A percentile compares a stretch with the other conserved stretches of the same genome.
Conservation (phyloP, 2,329 filamentous ascomycete species). For the Bipolaris oryzae region DNA sequence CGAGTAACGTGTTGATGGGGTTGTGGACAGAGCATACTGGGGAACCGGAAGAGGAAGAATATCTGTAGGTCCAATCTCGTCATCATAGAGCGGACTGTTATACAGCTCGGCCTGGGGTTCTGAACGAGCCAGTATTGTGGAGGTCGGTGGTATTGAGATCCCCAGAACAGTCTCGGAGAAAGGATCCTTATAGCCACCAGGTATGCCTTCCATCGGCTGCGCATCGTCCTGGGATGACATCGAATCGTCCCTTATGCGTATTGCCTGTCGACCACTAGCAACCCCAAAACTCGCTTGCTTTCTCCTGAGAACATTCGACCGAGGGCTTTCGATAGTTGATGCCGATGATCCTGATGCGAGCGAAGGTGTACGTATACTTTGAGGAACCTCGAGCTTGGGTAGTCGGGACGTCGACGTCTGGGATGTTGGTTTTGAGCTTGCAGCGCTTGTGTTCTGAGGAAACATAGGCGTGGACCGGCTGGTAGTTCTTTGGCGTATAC, state of each 20-base stretch:
- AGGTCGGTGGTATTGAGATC: constrained; percentile 49
- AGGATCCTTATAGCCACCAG: constrained; percentile 46
- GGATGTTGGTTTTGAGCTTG: constrained; percentile 29
- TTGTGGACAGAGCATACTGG: constrained; percentile 69
- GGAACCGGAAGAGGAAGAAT: constrained; percentile 71
- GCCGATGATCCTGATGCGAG: constrained; percentile 56
- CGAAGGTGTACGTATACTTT: constrained; percentile 53
- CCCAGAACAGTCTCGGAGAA: constrained; percentile 53
- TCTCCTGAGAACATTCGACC: constrained; percentile 51
- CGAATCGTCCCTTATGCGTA: constrained; percentile 39
- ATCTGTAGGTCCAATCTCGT: constrained; percentile 65
- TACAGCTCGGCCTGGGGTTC: constrained; percentile 35
- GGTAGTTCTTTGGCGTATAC: constrained; percentile 31
- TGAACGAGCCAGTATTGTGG: constrained; percentile 36
- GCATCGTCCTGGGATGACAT: constrained; percentile 45
- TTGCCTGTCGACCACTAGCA: constrained; percentile 36
- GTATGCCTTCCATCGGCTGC: constrained; percentile 32
- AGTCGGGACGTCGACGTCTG: constrained; percentile 40
- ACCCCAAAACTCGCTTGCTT: constrained; percentile 53
- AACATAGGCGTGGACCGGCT: constrained; percentile 31
- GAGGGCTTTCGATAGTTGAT: constrained; percentile 55
- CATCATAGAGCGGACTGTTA: constrained; percentile 34
- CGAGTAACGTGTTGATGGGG: constrained; percentile 76
- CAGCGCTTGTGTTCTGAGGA: constrained; percentile 22
- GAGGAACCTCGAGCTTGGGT: constrained; percentile 45